Evolutionary conservation across 2,329 filamentous ascomycete species (phyloP).

Genomic region (Colletotrichum siamense): DNA sequence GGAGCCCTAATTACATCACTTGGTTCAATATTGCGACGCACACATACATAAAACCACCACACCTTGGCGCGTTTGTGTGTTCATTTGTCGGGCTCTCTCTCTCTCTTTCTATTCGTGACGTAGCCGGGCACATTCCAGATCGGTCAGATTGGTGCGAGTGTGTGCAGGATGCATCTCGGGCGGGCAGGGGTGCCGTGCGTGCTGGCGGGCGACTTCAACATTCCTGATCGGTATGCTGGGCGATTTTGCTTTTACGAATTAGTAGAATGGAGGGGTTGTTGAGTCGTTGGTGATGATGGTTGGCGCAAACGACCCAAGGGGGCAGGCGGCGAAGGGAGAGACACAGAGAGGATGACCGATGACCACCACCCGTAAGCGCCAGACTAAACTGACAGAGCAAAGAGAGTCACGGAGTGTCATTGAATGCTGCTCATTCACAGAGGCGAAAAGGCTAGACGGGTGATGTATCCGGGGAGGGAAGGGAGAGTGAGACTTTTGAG

Average conservation of each 20-base stretch:
- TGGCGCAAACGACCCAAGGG: background rate
- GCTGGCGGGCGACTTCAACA: background rate
- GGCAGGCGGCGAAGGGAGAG: background rate
- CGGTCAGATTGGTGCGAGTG: slow-evolving; percentile 4
- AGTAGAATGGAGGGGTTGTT: background rate
- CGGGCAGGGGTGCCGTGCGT: slow-evolving; percentile 6
- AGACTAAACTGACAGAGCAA: background rate
- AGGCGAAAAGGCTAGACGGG: background rate
- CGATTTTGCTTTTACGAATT: background rate
- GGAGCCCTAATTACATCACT: background rate
- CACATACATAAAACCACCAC: background rate
- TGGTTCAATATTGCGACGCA: background rate
- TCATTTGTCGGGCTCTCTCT: background rate
- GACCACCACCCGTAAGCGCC: background rate
- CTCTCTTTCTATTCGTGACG: background rate
- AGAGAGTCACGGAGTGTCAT: background rate
- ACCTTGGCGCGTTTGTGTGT: background rate
- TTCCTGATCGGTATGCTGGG: background rate
- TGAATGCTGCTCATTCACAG: background rate
- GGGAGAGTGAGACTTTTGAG: slow-evolving; percentile 1
- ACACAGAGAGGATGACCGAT: background rate
- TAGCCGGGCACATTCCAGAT: slow-evolving; percentile 12
- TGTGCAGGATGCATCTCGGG: slow-evolving; percentile 16
- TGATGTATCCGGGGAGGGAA: background rate
- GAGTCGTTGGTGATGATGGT: background rate